Evolutionary conservation across 345 rosid species (phyloP).

Genomic region (Turritis glabra): DNA sequence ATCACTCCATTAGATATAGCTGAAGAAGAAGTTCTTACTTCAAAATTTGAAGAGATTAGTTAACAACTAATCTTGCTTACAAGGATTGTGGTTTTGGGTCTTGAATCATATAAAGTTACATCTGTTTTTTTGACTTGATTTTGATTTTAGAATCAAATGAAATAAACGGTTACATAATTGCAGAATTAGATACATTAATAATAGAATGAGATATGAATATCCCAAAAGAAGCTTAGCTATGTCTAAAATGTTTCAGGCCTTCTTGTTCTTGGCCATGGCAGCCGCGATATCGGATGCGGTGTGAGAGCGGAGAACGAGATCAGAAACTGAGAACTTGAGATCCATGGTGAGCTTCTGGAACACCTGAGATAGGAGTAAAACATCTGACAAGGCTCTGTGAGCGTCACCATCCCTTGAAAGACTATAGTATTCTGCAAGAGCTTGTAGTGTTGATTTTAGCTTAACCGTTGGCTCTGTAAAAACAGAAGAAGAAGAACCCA

Average conservation of each 20-base stretch:
- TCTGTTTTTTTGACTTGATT: not conserved
- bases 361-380: slow-evolving; percentile 53
- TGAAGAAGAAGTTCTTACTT: too few species aligned
- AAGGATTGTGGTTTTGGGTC: too few species aligned
- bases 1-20: too few species aligned
- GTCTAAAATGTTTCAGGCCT: slow-evolving; percentile 31
- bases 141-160: not conserved
- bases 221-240: not conserved
- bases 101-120: not conserved
- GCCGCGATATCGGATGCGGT: slow-evolving; percentile 43
- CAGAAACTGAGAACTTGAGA: slow-evolving; percentile 55
- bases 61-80: too few species aligned
- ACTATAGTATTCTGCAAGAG: slow-evolving; percentile 46
- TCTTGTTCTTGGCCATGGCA: slow-evolving; percentile 53
- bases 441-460: slow-evolving; percentile 46
- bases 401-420: slow-evolving; percentile 58
- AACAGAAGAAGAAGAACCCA: not conserved
- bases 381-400: slow-evolving; percentile 92
- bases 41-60: too few species aligned
- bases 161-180: slow-evolving; percentile 20
- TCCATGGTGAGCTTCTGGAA: slow-evolving; percentile 68
- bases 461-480: slow-evolving; percentile 43
- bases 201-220: slow-evolving; percentile 11
- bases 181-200: slow-evolving; percentile 9
- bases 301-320: slow-evolving; percentile 51